A percentile compares a stretch with the other conserved stretches of the same genome.
Conservation (phyloP, 768 basidiomycete species). For the Myochromella boudieri region DNA sequence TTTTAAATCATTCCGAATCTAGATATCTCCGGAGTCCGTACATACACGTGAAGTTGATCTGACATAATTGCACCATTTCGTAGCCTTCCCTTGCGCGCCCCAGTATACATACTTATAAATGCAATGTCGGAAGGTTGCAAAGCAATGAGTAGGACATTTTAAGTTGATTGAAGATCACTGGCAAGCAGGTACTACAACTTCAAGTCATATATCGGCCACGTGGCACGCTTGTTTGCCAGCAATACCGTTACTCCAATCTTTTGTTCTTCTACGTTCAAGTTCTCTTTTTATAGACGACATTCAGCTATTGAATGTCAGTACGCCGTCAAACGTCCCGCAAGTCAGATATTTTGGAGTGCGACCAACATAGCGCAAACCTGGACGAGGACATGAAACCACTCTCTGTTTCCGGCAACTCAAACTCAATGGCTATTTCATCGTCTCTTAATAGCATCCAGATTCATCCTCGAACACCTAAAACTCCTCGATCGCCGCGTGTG, state of each 20-base stretch:
- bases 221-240: constrained; percentile 5
- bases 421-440: constrained; percentile 54
- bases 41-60: too few relatives aligned
- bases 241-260: neutral
- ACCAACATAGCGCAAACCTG: constrained; percentile 13
- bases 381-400: constrained; percentile 41
- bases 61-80: too few relatives aligned
- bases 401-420: constrained; percentile 33
- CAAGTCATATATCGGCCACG: neutral
- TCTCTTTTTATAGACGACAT: neutral
- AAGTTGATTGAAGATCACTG: too few relatives aligned
- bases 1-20: too few relatives aligned
- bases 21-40: too few relatives aligned
- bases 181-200: neutral
- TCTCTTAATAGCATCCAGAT: constrained; percentile 61
- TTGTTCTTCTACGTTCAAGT: neutral
- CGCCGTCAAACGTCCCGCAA: constrained; percentile 20
- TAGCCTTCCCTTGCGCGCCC: too few relatives aligned
- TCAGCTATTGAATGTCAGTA: constrained; percentile 26
- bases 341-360: constrained; percentile 13
- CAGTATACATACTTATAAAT: too few relatives aligned
- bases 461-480: constrained; percentile 52
- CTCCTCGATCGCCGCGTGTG: constrained; percentile 37
- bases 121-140: too few relatives aligned
- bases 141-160: too few relatives aligned